Evolutionary conservation across 805 yeast species (phyloP), one percentile per base, ranked within the genome.

Genomic region (Zygosaccharomyces kombuchaensis): DNA sequence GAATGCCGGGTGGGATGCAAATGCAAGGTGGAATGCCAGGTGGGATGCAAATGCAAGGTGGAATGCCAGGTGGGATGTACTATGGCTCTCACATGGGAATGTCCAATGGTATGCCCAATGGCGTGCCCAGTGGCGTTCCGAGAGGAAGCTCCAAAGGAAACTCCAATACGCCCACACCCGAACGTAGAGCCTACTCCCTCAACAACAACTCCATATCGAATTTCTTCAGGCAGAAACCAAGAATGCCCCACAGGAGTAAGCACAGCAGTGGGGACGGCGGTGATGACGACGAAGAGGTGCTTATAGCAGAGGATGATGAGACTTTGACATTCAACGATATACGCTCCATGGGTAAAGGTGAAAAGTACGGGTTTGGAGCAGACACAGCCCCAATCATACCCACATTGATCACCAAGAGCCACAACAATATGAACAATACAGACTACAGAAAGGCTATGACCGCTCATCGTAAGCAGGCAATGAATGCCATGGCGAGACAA

Each of bases 321-420:
- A 62, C 63, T 21, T 66, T 83, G 51, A 76, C 87, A 0, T 81
- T 82, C 51, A 79, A 77, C 51, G 90, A 85, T 56, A 68, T 86
- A 8, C 68, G 80, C 19, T 82, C 81, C 40, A 65, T 82, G 1
- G 69, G 83, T 41, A 87, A 82, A 52, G 77, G 87, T 35, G 67
- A 65, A 27, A 61, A 60, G 26, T 83, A 82, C 58, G 83, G 82
- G 3, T 48, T 55, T 23, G 68, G 74, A 14, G 68, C 72, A 40
- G 87, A 82, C 51, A 74, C 90, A 0, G 74, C 87, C 0, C 90
- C 93, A 7, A 79, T 82, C 51, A 84, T 86, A 32, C 95, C 95
- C 6, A 84, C 88, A 0, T 44, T 85, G 3, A 70, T 77, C 4
- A 65, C 75, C 0, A 59, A 56, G 39, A 62, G 60, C 22, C 49